phyloP scores from a whole-genome alignment of 805 yeast genomes.

The Crinitomyces ghanaensis region DNA sequence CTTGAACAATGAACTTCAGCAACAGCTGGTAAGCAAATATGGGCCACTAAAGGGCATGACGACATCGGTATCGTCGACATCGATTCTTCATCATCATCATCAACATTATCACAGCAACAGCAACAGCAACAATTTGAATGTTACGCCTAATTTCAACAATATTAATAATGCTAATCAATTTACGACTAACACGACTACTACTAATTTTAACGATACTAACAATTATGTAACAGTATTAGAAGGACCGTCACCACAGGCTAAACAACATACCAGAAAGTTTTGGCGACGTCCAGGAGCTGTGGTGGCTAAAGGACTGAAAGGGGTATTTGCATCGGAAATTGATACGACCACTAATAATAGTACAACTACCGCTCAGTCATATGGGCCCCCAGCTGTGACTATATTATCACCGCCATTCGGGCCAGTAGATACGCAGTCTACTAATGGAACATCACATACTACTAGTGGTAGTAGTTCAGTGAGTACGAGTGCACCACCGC shows the following conservation, averaged over 20 bases:
- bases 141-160: too few relatives aligned
- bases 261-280: conserved; percentile 19
- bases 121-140: too few relatives aligned
- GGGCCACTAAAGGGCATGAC: conserved; percentile 10
- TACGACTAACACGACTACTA: too few relatives aligned
- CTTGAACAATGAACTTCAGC: conserved; percentile 27
- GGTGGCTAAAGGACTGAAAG: conserved; percentile 27
- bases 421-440: background rate
- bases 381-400: background rate
- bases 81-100: too few relatives aligned
- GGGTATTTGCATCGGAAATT: conserved; percentile 21
- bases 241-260: conserved; percentile 15
- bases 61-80: too few relatives aligned
- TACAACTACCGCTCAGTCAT: background rate
- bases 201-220: too few relatives aligned
- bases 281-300: conserved; percentile 29
- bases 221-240: conserved; percentile 23
- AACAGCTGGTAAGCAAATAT: conserved; percentile 26
- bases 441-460: background rate
- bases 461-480: background rate
- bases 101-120: too few relatives aligned
- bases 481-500: background rate
- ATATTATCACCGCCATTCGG: background rate
- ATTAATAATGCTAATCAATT: too few relatives aligned
- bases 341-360: conserved; percentile 5